Evolutionary conservation across 257 asterid genomes (phyloP), one percentile per base, ranked within the genome.

Genomic region (Linaria vulgaris): DNA sequence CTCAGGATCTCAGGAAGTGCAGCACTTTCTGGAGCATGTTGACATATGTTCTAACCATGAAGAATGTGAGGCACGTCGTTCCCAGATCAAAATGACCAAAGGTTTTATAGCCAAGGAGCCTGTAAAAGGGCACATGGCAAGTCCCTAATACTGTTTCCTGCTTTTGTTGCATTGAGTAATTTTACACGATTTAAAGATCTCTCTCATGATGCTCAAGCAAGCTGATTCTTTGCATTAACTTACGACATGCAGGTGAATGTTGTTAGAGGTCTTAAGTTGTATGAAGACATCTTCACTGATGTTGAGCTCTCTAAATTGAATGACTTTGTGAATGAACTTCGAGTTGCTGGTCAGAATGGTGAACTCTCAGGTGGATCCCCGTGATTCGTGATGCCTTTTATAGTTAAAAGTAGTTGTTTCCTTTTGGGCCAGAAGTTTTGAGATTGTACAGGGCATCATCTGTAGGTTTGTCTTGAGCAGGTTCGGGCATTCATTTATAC

Each of bases 311-410:
- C 85, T 52, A 88, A 78, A 72, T 68, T 88, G 67, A 79, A 72
- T 27, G 81, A 82, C 79, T 82, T 83, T 61, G 90, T 80, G 70
- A 73, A 70, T 72, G 89, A 82, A 59, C 92, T 88, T 69, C 88
- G 88, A 64, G 70, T 74, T 52, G 90, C 96, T 68, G 96, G 96
- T 68, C 88, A 55, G 64, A 85, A 82, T 57, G 95, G 95, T 56
- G 85, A 82, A 78, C 95, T 88, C 81, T 80, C 91, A 85, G 96
- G 96, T 88, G 88, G 86, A 76, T 76, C 85, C 34, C 85, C 69
- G 81, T 87, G 88, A 81, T 79, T 74, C 77, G 80, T 76, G 82
- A 80, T 78, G 90, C 81, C n/a, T 75, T 80, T 76, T 78, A 74
- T 72, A 69, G 72, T 79, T 79, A 81, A 47, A 49, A 51, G 63